Evolutionary conservation across 1,284 basidiomycete genomes (phyloP), one percentile per base, ranked within the genome.

Genomic region (Peniophora sp.): DNA sequence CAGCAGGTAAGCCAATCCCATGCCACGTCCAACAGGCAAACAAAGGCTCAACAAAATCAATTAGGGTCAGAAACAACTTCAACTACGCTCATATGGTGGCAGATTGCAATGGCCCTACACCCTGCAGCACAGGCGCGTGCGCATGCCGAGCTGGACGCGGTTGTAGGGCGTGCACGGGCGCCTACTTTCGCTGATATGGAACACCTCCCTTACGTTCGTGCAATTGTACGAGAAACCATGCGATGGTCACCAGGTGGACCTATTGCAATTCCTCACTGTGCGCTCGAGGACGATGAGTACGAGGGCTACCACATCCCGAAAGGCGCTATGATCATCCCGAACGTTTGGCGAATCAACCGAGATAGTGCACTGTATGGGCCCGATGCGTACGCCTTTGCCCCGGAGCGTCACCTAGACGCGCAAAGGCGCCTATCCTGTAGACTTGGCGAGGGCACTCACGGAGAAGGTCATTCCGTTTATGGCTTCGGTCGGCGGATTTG

Each of bases 171-270:
- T 12, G 50, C 58, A 9, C 56, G 67, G 20, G 23, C 66, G 6
- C 69, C 68, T 1, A 58, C 56, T 8, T 63, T 68, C 38, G 56
- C 54, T 11, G 69, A 70, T 50, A 48, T 60, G 9, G 52, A 56
- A 5, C 48, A 54, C 27, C 50, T 69, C 22, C 63, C 65, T 2
- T 67, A 65, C 53, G 51, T 67, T 36, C 52, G 58, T 11, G 63
- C 63, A 2, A 54, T 63, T 19, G 59, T 67, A 12, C 61, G 62
- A 36, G 69, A 70, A 53, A 54, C 59, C 10, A 52, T 68, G 22
- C 58, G 66, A 27, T 69, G 67, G 67, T 32, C 46, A 11, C 52
- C 59, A 39, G 52, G 55, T 14, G 48, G 47, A 8, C 59, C 59
- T 22, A 34, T 59, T 10, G 60, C 57, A n/a, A 49, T 58, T 8